Percentiles rank a stretch among this genome's conserved stretches.
phyloP scores from a whole-genome alignment of 371 early-diverging fungal species.

The Apophysomyces trapeziformis region DNA sequence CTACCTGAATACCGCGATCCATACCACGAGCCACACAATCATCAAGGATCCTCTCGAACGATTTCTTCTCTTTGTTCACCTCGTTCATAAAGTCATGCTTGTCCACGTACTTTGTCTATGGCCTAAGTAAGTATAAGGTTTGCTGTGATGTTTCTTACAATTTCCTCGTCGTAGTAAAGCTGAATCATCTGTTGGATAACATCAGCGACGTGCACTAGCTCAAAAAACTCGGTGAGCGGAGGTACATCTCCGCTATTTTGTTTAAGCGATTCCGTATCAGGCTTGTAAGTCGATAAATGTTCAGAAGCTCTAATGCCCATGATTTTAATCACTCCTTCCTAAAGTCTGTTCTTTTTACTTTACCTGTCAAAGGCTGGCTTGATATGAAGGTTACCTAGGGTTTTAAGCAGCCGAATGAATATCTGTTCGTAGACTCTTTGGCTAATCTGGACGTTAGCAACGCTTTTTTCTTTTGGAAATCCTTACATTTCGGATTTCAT shows the following conservation, averaged over 20 bases:
- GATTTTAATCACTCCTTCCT: not conserved
- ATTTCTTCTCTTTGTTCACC: conserved; percentile 82
- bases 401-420: conserved; percentile 62
- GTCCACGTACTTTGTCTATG: conserved; percentile 65
- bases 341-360: conserved; percentile 12
- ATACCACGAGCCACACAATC: conserved; percentile 86
- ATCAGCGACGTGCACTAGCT: conserved; percentile 86
- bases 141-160: conserved; percentile 37
- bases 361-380: conserved; percentile 70
- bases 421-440: conserved; percentile 65
- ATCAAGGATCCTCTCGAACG: conserved; percentile 79
- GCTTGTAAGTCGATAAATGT: conserved; percentile 56
- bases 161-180: conserved; percentile 76
- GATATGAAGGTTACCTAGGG: conserved; percentile 69
- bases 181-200: conserved; percentile 88
- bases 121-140: not conserved
- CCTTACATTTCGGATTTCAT: conserved; percentile 32
- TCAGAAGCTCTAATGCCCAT: conserved; percentile 58
- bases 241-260: conserved; percentile 39
- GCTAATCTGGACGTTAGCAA: conserved; percentile 16
- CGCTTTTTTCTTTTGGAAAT: not conserved
- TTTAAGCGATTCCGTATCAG: conserved; percentile 37
- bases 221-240: conserved; percentile 80
- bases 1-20: conserved; percentile 81
- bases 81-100: conserved; percentile 83